These are phyloP conservation scores for Phaeoacremonium minimum DNA, from an alignment of 2,329 filamentous ascomycete genomes.

Conservation along the genomic window DNA sequence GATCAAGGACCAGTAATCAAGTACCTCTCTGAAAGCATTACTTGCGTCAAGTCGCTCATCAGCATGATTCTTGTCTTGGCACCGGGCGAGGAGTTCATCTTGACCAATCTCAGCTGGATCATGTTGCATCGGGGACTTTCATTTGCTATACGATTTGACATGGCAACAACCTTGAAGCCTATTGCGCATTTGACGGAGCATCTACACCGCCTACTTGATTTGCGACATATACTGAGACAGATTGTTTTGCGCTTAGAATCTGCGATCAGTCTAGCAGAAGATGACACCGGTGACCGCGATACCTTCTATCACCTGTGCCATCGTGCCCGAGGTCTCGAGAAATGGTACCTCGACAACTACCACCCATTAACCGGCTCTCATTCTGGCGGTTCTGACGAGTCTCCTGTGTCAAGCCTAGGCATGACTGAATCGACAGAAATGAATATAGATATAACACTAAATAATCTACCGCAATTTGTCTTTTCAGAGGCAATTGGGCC, in stretches of 20 bases:
- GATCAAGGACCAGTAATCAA: conserved; percentile 13
- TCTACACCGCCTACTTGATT: conserved; percentile 22
- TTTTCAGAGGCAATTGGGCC: no score
- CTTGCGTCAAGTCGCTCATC: conserved; percentile 21
- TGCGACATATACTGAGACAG: conserved; percentile 21
- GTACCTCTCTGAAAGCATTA: conserved; percentile 23
- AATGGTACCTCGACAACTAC: conserved; percentile 13
- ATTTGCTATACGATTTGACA: conserved; percentile 21
- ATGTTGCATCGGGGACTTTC: conserved; percentile 24
- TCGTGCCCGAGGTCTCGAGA: conserved; percentile 8
- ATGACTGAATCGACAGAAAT: no score
- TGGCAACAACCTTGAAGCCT: conserved; percentile 18
- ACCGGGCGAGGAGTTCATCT: conserved; percentile 17
- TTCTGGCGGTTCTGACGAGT: no score
- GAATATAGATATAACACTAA: no score
- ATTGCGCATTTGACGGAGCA: conserved; percentile 17
- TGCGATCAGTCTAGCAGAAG: conserved; percentile 5
- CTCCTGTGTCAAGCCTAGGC: no score
- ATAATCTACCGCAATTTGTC: no score
- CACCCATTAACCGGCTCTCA: no score
- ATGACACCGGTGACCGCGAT: conserved; percentile 12
- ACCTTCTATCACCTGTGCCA: conserved; percentile 17
- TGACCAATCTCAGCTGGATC: conserved; percentile 25
- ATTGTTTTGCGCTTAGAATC: conserved; percentile 20
- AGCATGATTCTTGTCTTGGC: conserved; percentile 20